phyloP scores from a whole-genome alignment of 805 yeast species.

The Candida quercuum region DNA sequence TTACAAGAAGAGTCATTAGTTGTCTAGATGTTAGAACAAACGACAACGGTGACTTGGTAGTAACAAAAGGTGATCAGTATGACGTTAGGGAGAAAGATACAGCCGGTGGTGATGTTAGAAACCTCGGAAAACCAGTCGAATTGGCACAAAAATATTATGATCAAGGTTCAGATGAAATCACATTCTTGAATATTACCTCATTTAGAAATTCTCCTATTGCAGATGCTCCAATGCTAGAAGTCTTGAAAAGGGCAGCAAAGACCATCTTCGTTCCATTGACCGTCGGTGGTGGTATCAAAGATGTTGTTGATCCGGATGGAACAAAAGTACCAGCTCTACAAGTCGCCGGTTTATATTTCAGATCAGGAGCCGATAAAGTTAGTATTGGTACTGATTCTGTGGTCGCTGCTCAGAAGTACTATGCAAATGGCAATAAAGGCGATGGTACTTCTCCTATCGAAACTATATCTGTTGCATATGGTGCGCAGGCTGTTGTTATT shows the following conservation, averaged over 20 bases:
- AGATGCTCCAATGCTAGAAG: conserved; percentile 95
- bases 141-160: conserved; percentile 83
- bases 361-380: conserved; percentile 97
- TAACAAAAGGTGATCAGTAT: conserved; percentile 97
- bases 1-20: conserved; percentile 89
- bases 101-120: conserved; percentile 65
- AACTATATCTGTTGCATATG: conserved; percentile 86
- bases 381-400: conserved; percentile 99
- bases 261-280: conserved; percentile 95
- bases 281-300: conserved; percentile 97
- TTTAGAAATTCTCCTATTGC: conserved; percentile 89
- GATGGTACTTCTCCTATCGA: conserved; percentile 87
- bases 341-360: conserved; percentile 87
- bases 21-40: conserved; percentile 96
- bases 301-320: conserved; percentile 82
- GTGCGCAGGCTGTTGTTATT: conserved; percentile 95
- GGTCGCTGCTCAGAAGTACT: conserved; percentile 77
- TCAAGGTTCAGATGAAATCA: conserved; percentile 97
- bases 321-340: conserved; percentile 75
- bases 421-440: conserved; percentile 48
- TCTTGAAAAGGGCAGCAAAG: conserved; percentile 74
- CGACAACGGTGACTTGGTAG: conserved; percentile 92
- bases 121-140: conserved; percentile 94
- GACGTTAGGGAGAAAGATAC: conserved; percentile 80
- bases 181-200: conserved; percentile 91